A percentile compares a stretch with the other conserved stretches of the same genome.
Evolutionary conservation across 1,139 yeast species (phyloP).

Genomic region (Kurtzmaniella natalensis): DNA sequence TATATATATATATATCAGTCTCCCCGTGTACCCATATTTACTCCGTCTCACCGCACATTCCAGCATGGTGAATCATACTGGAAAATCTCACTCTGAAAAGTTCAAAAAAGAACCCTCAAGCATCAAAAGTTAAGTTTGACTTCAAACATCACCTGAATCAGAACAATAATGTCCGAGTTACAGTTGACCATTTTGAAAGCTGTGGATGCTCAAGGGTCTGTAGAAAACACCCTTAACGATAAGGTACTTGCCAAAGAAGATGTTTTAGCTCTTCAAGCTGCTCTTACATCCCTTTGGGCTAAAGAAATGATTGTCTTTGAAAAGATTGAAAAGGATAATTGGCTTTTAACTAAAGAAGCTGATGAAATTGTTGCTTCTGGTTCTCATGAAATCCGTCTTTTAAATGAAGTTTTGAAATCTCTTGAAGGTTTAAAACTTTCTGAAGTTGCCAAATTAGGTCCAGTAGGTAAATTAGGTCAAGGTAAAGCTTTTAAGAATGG

Average conservation of each 20-base stretch:
- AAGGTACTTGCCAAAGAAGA: conserved; percentile 40
- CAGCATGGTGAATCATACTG: conserved; percentile 4
- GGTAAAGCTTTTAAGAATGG: conserved; percentile 98
- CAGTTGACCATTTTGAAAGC: conserved; percentile 56
- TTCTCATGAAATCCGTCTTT: conserved; percentile 83
- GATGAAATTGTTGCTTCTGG: conserved; percentile 73
- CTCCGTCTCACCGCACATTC: neutral
- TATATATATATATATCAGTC: no score
- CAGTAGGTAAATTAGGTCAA: conserved; percentile 87
- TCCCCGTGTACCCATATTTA: neutral
- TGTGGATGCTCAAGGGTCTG: conserved; percentile 56
- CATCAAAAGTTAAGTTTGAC: no score
- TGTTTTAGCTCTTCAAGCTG: conserved; percentile 52
- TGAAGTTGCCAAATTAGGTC: conserved; percentile 78
- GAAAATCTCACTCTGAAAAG: no score
- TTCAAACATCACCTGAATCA: no score
- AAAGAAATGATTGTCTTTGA: conserved; percentile 74
- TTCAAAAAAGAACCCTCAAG: no score
- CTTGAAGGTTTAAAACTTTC: conserved; percentile 78
- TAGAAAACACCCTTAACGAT: conserved; percentile 60
- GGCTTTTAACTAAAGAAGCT: conserved; percentile 80
- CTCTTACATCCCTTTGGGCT: conserved; percentile 81
- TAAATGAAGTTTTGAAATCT: conserved; percentile 68
- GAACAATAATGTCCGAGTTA: conserved; percentile 45
- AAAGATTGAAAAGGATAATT: conserved; percentile 71